Conservation (phyloP, 1,284 basidiomycete species). For the Polyporus tsugae region DNA sequence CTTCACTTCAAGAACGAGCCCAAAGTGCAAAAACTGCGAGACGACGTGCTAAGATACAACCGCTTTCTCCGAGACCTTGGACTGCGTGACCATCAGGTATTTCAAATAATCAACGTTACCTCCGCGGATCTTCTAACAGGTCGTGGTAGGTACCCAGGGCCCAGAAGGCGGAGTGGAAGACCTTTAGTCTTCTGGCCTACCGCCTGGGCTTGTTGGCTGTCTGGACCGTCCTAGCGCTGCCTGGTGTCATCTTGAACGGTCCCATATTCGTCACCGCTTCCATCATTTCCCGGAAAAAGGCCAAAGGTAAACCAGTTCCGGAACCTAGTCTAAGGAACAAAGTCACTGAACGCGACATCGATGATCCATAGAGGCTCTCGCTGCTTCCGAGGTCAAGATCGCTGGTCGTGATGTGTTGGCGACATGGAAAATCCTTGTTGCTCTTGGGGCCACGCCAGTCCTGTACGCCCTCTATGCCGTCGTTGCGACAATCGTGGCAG, state of each 20-base stretch:
- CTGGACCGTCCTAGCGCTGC: conserved; percentile 91
- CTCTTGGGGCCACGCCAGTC: conserved; percentile 89
- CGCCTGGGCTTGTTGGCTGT: conserved; percentile 82
- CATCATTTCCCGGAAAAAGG: conserved; percentile 88
- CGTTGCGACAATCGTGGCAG: conserved; percentile 81
- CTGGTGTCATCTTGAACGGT: conserved; percentile 94
- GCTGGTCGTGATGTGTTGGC: conserved; percentile 95
- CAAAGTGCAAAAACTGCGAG: conserved; percentile 83
- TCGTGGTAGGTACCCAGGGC: conserved; percentile 75
- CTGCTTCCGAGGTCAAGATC: conserved; percentile 96
- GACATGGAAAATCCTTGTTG: conserved; percentile 98
- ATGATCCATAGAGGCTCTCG: conserved; percentile 83
- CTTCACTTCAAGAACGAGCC: conserved; percentile 95
- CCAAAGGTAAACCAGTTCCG: conserved; percentile 70
- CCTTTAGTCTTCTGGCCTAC: conserved; percentile 86
- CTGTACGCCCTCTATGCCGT: conserved; percentile 89
- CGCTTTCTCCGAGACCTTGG: conserved; percentile 91
- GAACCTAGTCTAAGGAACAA: background rate
- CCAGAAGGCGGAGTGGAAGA: conserved; percentile 89
- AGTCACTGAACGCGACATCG: background rate
- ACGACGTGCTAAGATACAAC: conserved; percentile 94
- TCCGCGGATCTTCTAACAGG: background rate
- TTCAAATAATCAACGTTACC: conserved; percentile 16
- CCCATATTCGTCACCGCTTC: conserved; percentile 97
- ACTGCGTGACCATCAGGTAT: conserved; percentile 96